phyloP scores from a whole-genome alignment of 495 filamentous ascomycete species.

The Penicillium ochrochloron region DNA sequence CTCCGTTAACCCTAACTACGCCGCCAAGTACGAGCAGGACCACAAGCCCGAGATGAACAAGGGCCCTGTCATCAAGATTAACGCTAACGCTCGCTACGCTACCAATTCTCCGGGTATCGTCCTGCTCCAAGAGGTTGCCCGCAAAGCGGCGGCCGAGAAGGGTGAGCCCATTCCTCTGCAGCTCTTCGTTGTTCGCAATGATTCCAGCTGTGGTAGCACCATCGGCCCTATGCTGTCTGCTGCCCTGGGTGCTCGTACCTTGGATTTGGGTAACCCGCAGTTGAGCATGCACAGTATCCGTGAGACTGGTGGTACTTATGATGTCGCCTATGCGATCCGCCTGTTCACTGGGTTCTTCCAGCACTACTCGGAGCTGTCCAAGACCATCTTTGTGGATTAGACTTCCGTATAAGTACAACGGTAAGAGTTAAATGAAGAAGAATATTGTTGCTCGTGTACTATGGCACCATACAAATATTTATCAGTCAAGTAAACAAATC shows the following conservation, averaged over 20 bases:
- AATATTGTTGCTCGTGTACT: neutral
- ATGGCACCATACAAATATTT: neutral
- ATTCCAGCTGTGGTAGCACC: constrained; percentile 90
- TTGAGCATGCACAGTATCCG: constrained; percentile 96
- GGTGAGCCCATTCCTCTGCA: constrained; percentile 77
- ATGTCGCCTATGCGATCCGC: constrained; percentile 85
- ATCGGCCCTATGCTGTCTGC: constrained; percentile 95
- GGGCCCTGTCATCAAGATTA: constrained; percentile 95
- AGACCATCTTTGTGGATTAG: constrained; percentile 78
- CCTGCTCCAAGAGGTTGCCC: constrained; percentile 83
- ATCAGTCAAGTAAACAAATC: neutral
- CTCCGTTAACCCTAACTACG: constrained; percentile 91
- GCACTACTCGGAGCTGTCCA: constrained; percentile 77
- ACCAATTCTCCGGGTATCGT: constrained; percentile 97
- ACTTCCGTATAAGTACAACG: neutral
- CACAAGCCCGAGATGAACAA: constrained; percentile 96
- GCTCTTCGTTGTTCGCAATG: constrained; percentile 94
- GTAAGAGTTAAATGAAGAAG: neutral
- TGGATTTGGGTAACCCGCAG: constrained; percentile 96
- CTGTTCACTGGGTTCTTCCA: constrained; percentile 89
- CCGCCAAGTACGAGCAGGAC: constrained; percentile 84
- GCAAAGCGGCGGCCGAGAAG: constrained; percentile 56
- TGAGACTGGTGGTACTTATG: constrained; percentile 84
- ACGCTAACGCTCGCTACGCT: constrained; percentile 94
- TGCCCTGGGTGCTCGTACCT: constrained; percentile 78